Evolutionary conservation across 495 filamentous ascomycete genomes (phyloP), one percentile per base, ranked within the genome.

Genomic region (Tuber brumale): DNA sequence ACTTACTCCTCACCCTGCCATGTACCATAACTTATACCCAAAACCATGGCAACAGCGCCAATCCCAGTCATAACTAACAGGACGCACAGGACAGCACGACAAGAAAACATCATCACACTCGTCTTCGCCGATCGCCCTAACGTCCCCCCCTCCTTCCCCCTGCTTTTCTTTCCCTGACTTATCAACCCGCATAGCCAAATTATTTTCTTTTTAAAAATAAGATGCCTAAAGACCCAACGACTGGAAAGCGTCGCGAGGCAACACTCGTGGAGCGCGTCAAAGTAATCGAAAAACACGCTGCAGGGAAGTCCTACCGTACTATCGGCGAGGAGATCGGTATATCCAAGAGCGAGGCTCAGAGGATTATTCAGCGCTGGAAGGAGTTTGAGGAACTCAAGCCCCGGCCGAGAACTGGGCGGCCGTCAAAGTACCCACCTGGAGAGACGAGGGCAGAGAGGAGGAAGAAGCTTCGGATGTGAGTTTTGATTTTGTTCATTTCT

Each of bases 301-400:
- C 41, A 21, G 72, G 72, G 21, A 69, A 74, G 37, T 43, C 41
- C 69, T 74, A 69, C 35, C 72, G 45, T 37, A 35, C 57, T 18
- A 74, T 74, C n/a, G 72, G 48, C 31, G 46, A 74, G 42, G 46
- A 74, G 12, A 74, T 66, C 37, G 51, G 51, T 61, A 61, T 61
- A 31, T 61, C 51, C 10, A 61, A 61, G 51, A 61, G 51, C 23
- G 51, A 61, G 51, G 51, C 51, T 31, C 51, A 61, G 51, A 61
- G 51, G 51, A 44, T 74, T 74, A 41, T 74, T n/a, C 39, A 51
- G 69, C 72, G 72, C 41, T 69, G 51, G 72, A 74, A 61, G n/a
- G 51, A 61, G 3, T 61, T 61, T 16, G 51, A 61, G 51, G 51
- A 61, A 31, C 51, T 61, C 27, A 61, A 31, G n/a, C 51, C 51